Evolutionary conservation across 2,329 filamentous ascomycete genomes (phyloP), one percentile per base, ranked within the genome.

Genomic region (Endothia cerciana): DNA sequence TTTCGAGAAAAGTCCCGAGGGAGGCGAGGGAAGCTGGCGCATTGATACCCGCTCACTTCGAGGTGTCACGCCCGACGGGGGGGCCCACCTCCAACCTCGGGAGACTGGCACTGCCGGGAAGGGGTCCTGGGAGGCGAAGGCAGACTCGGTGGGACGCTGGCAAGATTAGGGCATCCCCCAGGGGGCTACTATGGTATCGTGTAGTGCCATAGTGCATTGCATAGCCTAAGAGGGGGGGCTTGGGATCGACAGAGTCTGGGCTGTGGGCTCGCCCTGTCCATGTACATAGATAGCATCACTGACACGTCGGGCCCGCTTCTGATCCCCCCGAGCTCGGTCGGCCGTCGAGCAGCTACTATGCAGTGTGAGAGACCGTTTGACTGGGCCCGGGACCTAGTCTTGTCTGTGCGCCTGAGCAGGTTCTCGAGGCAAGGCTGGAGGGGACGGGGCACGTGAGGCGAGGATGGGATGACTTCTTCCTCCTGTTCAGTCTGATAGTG

Each of bases 31-130:
- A 43, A 22, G 55, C n/a, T 40, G 15, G 36, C 38, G 43, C 41
- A 60, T n/a, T 49, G 51, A 36, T 28, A 28, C 5, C 51, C 51
- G 30, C 10, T 55, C 51, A 19, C 28, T 55, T n/a, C 30, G 28
- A 55, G 51, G 28, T 22, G 17, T 51, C n/a, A 60, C n/a, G n/a
- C 43, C 58, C 43, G 58, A 60, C 15, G 11, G 19, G 11, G 19
- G n/a, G 36, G 13, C 55, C 55, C 55, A 40, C 55, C n/a, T 57
- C 40, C 55, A 17, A 57, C 55, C 55, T 57, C 55, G 30, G 55
- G 33, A 36, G 33, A 36, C 33, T 36, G 33, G 33, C 33, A 36
- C 33, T 5, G 10, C 33, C 33, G 4, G 33, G 33, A 36, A 36
- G 33, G 33, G n/a, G 30, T n/a, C 55, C 15, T 30, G 36, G 22